Percentiles rank a stretch among this genome's conserved stretches.
These are phyloP conservation scores for Glaciozyma antarctica DNA, from an alignment of 768 basidiomycete species.

Conservation along the genomic window DNA sequence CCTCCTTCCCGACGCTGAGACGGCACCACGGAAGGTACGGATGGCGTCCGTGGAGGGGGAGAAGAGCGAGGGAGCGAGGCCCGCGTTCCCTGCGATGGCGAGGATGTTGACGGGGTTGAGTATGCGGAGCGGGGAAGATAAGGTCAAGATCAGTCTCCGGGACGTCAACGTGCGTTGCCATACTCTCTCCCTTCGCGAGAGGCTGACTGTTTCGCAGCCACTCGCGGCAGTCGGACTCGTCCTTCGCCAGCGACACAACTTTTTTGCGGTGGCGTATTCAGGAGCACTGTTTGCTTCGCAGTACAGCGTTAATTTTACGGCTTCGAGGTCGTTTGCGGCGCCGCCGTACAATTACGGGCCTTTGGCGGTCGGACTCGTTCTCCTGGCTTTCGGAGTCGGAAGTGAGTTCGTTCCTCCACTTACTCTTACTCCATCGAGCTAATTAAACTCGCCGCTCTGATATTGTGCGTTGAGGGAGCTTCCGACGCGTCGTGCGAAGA, in stretches of 20 bases:
- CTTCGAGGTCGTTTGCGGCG: slow-evolving; percentile 56
- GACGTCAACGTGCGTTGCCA: slow-evolving; percentile 45
- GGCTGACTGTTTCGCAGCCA: not conserved
- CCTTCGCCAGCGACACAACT: slow-evolving; percentile 17
- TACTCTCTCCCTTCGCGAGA: not conserved
- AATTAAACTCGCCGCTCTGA: no score
- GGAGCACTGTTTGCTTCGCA: slow-evolving; percentile 63
- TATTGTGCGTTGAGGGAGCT: not conserved
- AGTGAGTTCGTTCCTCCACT: slow-evolving; percentile 23
- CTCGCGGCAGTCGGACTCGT: slow-evolving; percentile 14
- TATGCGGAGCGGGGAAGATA: slow-evolving; percentile 26
- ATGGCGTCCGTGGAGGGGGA: not conserved
- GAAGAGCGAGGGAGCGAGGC: not conserved
- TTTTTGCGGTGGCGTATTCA: slow-evolving; percentile 35
- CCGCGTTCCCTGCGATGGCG: not conserved
- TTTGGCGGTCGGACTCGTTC: slow-evolving; percentile 62
- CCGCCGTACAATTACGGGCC: slow-evolving; percentile 57
- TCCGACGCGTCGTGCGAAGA: not conserved
- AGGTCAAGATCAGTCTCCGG: slow-evolving; percentile 24
- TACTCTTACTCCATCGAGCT: no score
- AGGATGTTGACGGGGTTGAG: not conserved
- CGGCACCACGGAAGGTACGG: not conserved
- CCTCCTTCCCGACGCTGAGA: not conserved
- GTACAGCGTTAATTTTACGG: slow-evolving; percentile 65
- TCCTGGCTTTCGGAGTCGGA: slow-evolving; percentile 67